A percentile compares a stretch with the other conserved stretches of the same genome.
phyloP scores from a whole-genome alignment of 2,329 filamentous ascomycete species.

The Ophiostoma quercus region DNA sequence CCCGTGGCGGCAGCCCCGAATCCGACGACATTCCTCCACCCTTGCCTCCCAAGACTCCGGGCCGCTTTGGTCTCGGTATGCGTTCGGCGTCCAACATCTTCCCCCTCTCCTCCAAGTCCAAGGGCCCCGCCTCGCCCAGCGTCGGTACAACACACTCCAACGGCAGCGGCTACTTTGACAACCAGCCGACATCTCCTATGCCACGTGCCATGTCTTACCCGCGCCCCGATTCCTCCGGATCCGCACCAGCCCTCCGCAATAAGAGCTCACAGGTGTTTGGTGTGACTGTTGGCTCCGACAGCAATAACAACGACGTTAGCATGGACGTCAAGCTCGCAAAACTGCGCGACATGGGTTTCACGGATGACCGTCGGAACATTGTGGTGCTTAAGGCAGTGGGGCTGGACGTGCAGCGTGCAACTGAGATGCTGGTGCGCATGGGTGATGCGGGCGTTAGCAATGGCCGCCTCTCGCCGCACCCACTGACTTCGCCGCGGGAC shows the following conservation, averaged over 20 bases:
- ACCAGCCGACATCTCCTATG: conserved; percentile 34
- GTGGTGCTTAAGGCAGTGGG: conserved; percentile 73
- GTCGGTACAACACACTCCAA: conserved; percentile 12
- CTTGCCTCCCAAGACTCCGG: conserved; percentile 58
- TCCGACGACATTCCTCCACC: conserved; percentile 58
- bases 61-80: conserved; percentile 58
- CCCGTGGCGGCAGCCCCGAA: conserved; percentile 43
- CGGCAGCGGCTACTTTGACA: conserved; percentile 17
- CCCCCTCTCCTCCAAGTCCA: conserved; percentile 56
- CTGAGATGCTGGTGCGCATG: conserved; percentile 77
- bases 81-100: conserved; percentile 63
- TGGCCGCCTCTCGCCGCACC: conserved; percentile 27
- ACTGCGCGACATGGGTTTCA: conserved; percentile 87
- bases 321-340: conserved; percentile 71
- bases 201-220: conserved; percentile 24
- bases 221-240: conserved; percentile 30
- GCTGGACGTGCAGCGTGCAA: conserved; percentile 77
- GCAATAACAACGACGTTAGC: conserved; percentile 34
- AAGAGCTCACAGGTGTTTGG: conserved; percentile 68
- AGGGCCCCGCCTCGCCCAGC: conserved; percentile 44
- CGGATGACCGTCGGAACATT: conserved; percentile 73
- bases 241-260: conserved; percentile 39
- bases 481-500: conserved; percentile 44
- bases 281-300: conserved; percentile 54
- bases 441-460: conserved; percentile 74